Evolutionary conservation across 148 eudicot species (phyloP), one percentile per base, ranked within the genome.

Genomic region (Rhododendron williamsianum): DNA sequence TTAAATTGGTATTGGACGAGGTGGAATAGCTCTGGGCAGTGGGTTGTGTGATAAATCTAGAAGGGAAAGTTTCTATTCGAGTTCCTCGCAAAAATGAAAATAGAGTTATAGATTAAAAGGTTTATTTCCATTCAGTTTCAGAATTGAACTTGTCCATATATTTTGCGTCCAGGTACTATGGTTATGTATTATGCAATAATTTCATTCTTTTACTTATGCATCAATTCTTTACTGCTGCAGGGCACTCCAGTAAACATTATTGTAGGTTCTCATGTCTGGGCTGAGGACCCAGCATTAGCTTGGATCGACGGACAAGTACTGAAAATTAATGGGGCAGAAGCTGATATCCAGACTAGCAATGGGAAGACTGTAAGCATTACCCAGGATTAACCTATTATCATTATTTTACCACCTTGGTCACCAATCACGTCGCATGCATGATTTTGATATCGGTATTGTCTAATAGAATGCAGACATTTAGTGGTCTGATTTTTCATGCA

Each of bases 181-280:
- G 0, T 3, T 58, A 58, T 52, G 56, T 13, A 16, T 54, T 54
- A 4, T 27, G 74, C 74, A 11, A 69, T 11, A 69, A 25, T 69
- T 69, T 69, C 18, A 30, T 69, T 8, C 86, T 74, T 56, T 76
- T n/a, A 84, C 35, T 52, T 76, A 19, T 36, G 49, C 51, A 60
- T 41, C 58, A 10, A 49, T 79, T 13, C 58, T 56, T 41, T 76
- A 67, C 16, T 88, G 80, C 52, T 90, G 82, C 95, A 97, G 99
- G 96, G 95, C 43, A 95, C 98, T 84, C 63, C 92, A 9, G 98
- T 97, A 67, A 96, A 93, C 88, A 94, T 97, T 83, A 92, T 91
- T 85, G 93, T 88, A 30, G 98, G 98, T 48, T 93, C 98, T 82
- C 93, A 95, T 91, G 94, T 97, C 84, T 97, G 99, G 99, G 91